phyloP scores from a whole-genome alignment of 2,329 filamentous ascomycete genomes.

The Colletotrichum navitas region DNA sequence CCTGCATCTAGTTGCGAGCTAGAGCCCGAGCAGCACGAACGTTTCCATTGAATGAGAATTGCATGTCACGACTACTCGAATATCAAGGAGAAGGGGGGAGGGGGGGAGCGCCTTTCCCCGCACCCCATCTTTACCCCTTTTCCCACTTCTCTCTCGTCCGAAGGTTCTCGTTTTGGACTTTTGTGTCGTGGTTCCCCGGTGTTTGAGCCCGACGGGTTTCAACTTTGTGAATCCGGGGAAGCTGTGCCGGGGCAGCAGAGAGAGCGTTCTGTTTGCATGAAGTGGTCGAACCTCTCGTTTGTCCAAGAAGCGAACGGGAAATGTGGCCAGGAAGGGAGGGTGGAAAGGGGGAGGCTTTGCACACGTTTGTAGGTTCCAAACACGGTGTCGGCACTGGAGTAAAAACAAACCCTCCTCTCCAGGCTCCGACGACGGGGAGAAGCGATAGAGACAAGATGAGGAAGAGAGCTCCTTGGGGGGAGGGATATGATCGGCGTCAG shows the following conservation, averaged over 20 bases:
- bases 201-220: constrained; percentile 30
- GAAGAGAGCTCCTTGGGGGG: neutral
- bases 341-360: neutral
- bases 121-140: neutral
- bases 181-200: constrained; percentile 25
- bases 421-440: neutral
- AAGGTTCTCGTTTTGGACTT: constrained; percentile 15
- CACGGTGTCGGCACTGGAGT: constrained; percentile 3
- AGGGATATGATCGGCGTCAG: neutral
- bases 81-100: neutral
- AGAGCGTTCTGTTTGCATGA: neutral
- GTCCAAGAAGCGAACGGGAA: constrained; percentile 3
- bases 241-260: neutral
- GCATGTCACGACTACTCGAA: neutral
- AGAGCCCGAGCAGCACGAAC: constrained; percentile 11
- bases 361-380: neutral
- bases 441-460: neutral
- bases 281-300: neutral
- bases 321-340: neutral
- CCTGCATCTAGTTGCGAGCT: constrained; percentile 21
- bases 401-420: neutral
- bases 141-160: constrained; percentile 3
- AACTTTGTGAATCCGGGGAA: constrained; percentile 16
- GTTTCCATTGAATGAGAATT: constrained; percentile 14
- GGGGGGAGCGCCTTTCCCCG: neutral